Percentiles rank a stretch among this genome's conserved stretches.
These are phyloP conservation scores for Curvularia spicifera DNA, from an alignment of 2,329 filamentous ascomycete genomes.

Conservation along the genomic window DNA sequence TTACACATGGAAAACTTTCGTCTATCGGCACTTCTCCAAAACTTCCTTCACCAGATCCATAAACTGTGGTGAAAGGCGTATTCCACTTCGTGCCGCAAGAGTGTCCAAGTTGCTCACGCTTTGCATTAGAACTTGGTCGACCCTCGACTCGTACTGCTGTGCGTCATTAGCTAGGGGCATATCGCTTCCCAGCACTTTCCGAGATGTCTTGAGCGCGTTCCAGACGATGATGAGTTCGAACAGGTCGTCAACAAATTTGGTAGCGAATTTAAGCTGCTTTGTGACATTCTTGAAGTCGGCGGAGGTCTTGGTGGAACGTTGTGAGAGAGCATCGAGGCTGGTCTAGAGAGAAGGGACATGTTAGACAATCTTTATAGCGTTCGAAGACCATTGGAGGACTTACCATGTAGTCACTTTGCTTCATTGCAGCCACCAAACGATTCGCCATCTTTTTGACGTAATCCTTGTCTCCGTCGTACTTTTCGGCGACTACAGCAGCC, in stretches of 20 bases:
- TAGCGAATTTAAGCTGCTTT: slow-evolving; percentile 6
- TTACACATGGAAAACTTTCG: background rate
- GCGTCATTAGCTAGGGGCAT: slow-evolving; percentile 41
- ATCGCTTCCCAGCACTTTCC: slow-evolving; percentile 48
- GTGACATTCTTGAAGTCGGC: slow-evolving; percentile 17
- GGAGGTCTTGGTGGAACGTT: slow-evolving; percentile 6
- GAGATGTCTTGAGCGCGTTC: slow-evolving; percentile 54
- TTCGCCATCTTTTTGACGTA: slow-evolving; percentile 51
- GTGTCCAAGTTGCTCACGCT: slow-evolving; percentile 11
- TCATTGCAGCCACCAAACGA: slow-evolving; percentile 47
- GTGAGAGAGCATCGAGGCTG: slow-evolving; percentile 15
- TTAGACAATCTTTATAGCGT: slow-evolving; percentile 3
- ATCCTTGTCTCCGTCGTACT: slow-evolving; percentile 47
- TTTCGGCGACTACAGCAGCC: slow-evolving; percentile 50
- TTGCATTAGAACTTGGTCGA: slow-evolving; percentile 16
- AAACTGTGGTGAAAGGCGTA: background rate
- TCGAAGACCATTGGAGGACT: background rate
- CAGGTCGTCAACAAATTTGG: slow-evolving; percentile 30
- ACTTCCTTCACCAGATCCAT: slow-evolving; percentile 7
- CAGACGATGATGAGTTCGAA: slow-evolving; percentile 48
- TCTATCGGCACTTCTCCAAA: slow-evolving; percentile 3
- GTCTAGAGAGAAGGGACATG: slow-evolving; percentile 1
- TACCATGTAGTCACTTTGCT: slow-evolving; percentile 34
- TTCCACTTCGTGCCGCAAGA: slow-evolving; percentile 1
- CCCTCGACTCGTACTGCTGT: slow-evolving; percentile 21